These are phyloP conservation scores for Cordia subcordata DNA, from an alignment of 257 asterid genomes.

Conservation along the genomic window DNA sequence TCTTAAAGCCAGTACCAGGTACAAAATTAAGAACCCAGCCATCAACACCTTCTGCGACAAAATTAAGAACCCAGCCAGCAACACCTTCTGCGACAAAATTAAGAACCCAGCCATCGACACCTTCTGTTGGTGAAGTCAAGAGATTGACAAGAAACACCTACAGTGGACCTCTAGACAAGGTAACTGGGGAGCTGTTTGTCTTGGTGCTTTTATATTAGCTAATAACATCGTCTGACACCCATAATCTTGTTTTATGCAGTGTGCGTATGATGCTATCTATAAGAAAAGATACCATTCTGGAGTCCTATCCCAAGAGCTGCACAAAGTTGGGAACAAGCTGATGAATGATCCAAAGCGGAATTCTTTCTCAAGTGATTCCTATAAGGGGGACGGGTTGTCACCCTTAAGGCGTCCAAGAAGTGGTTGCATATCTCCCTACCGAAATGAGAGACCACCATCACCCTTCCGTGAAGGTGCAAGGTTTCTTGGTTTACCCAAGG, in stretches of 20 bases:
- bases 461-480: conserved; percentile 70
- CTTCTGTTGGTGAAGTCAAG: conserved; percentile 38
- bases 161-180: conserved; percentile 95
- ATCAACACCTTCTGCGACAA: conserved; percentile 59
- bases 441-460: conserved; percentile 72
- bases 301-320: conserved; percentile 54
- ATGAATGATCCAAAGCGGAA: conserved; percentile 28
- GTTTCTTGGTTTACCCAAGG: conserved; percentile 74
- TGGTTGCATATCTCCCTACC: conserved; percentile 74
- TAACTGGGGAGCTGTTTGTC: conserved; percentile 12
- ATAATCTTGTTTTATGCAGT: neutral
- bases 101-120: conserved; percentile 44
- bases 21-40: conserved; percentile 45
- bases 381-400: conserved; percentile 45
- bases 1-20: conserved; percentile 65
- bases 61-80: conserved; percentile 44
- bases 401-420: conserved; percentile 59
- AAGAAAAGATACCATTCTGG: conserved; percentile 75
- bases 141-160: conserved; percentile 64
- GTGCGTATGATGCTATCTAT: conserved; percentile 29
- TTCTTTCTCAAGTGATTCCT: conserved; percentile 28
- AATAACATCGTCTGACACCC: neutral
- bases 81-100: conserved; percentile 55
- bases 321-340: conserved; percentile 31
- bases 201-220: neutral